Percentiles rank a stretch among this genome's conserved stretches.
These are phyloP conservation scores for Volvox africanus DNA, from an alignment of 139 green algal genomes.

Conservation along the genomic window DNA sequence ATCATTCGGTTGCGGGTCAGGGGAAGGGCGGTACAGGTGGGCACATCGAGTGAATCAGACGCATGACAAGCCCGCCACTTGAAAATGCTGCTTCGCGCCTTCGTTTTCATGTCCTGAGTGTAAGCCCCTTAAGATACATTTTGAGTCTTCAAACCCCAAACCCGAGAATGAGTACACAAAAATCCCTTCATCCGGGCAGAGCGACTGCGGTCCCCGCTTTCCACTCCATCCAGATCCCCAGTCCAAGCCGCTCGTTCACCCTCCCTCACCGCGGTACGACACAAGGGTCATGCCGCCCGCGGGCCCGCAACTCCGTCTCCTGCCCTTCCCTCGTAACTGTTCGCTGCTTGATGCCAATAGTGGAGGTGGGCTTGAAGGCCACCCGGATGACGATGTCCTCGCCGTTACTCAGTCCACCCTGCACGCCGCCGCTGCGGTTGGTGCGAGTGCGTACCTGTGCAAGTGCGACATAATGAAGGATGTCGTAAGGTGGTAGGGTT, in stretches of 20 bases:
- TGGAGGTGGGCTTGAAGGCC: conserved; percentile 99
- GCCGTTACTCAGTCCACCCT: conserved; percentile 96
- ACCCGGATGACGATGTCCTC: conserved; percentile 96
- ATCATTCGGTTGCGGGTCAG: neutral
- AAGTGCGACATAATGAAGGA: neutral
- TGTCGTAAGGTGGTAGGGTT: too few species aligned
- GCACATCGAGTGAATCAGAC: neutral
- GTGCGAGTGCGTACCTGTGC: conserved; percentile 88
- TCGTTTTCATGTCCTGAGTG: too few species aligned
- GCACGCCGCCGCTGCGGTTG: conserved; percentile 83
- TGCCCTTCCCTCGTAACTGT: conserved; percentile 79
- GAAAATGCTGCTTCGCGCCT: too few species aligned
- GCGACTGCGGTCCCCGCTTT: too few species aligned
- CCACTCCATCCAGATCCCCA: too few species aligned
- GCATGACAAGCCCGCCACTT: too few species aligned
- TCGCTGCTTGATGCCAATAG: conserved; percentile 91
- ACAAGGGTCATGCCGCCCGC: conserved; percentile 96
- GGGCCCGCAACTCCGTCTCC: conserved; percentile 91
- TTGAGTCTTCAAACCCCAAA: too few species aligned
- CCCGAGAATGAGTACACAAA: too few species aligned
- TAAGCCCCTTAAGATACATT: too few species aligned
- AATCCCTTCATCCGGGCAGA: too few species aligned
- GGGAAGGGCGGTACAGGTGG: neutral
- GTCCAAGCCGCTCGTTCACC: too few species aligned
- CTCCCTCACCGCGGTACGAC: conserved; percentile 85